phyloP scores from a whole-genome alignment of 164 flowering plant genomes.

The Sedum album region DNA sequence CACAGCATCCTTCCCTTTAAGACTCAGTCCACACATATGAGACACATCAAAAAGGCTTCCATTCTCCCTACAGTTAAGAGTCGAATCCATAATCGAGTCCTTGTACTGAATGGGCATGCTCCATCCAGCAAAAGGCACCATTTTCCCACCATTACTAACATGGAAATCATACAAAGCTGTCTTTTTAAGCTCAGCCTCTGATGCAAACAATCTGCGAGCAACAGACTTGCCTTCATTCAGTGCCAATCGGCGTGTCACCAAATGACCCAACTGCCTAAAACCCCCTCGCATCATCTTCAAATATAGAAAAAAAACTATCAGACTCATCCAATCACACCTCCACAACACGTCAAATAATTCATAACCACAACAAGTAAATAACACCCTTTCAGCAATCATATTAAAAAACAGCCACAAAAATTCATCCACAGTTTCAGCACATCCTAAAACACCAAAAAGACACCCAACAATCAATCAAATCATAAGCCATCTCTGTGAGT shows the following conservation, averaged over 20 bases:
- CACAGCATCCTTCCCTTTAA: constrained; percentile 77
- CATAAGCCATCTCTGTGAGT: not conserved
- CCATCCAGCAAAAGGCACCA: constrained; percentile 99
- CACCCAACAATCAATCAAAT: not conserved
- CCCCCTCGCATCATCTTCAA: constrained; percentile 67
- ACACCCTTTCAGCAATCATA: not conserved
- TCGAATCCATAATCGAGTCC: constrained; percentile 97
- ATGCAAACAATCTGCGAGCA: constrained; percentile 48
- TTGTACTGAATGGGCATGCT: constrained; percentile 99
- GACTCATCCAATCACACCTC: not conserved
- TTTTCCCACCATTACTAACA: constrained; percentile 82
- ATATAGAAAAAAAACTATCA: constrained; percentile 7
- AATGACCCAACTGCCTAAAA: constrained; percentile 88
- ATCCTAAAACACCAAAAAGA: no score
- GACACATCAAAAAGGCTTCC: constrained; percentile 91
- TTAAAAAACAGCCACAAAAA: not conserved
- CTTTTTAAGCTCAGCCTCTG: constrained; percentile 81
- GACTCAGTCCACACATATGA: constrained; percentile 97
- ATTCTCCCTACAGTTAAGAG: constrained; percentile 74
- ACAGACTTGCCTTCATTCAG: constrained; percentile 51
- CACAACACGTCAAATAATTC: not conserved
- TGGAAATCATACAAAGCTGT: constrained; percentile 89
- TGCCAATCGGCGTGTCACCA: constrained; percentile 65
- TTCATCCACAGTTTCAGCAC: no score
- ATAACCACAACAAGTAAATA: not conserved